These are phyloP conservation scores for Trichophyton rubrum DNA, from an alignment of 2,329 filamentous ascomycete species.

Conservation along the genomic window DNA sequence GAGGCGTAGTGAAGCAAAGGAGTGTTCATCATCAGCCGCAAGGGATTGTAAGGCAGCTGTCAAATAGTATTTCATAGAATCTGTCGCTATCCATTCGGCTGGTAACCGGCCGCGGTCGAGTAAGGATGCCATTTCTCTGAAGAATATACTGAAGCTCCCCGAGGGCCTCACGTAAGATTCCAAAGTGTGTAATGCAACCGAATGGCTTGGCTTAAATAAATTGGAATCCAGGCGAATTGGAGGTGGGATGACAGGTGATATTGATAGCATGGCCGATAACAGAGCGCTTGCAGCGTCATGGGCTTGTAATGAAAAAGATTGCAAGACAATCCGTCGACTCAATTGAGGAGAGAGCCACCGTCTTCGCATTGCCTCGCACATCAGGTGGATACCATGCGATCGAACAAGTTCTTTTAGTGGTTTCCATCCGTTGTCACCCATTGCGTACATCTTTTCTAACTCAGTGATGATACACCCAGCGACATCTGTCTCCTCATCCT, in stretches of 20 bases:
- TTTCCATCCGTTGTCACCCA: conserved; percentile 25
- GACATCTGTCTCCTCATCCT: conserved; percentile 28
- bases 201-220: conserved; percentile 21
- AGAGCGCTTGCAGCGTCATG: conserved; percentile 27
- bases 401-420: conserved; percentile 32
- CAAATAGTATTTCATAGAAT: conserved; percentile 26
- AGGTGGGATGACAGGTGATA: conserved; percentile 15
- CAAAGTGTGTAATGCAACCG: conserved; percentile 23
- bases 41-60: conserved; percentile 27
- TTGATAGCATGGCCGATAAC: conserved; percentile 21
- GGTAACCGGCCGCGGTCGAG: conserved; percentile 23
- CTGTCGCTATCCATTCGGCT: conserved; percentile 32
- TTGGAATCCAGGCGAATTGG: conserved; percentile 12
- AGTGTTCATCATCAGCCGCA: conserved; percentile 25
- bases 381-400: conserved; percentile 28
- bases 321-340: conserved; percentile 23
- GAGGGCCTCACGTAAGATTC: conserved; percentile 18
- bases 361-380: conserved; percentile 26
- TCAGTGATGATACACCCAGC: conserved; percentile 32
- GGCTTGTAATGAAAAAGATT: conserved; percentile 21
- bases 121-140: conserved; percentile 27
- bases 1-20: conserved; percentile 16
- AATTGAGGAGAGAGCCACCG: conserved; percentile 25
- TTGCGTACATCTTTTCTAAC: conserved; percentile 28
- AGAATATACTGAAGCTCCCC: conserved; percentile 18